These are phyloP conservation scores for Aspergillus unguis DNA, from an alignment of 2,329 filamentous ascomycete genomes.

Conservation along the genomic window DNA sequence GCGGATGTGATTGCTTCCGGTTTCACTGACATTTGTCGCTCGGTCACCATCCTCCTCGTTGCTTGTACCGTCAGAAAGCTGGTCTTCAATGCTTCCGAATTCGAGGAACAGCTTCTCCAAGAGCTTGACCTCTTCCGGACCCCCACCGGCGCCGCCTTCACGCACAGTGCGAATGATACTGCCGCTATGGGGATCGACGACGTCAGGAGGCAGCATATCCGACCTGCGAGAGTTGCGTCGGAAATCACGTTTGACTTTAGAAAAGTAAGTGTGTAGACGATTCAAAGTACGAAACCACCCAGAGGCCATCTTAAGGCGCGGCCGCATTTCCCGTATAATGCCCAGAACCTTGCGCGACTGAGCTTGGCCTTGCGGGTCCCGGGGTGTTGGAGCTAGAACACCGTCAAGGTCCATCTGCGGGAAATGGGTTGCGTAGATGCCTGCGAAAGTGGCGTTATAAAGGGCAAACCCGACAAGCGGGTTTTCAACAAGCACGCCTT, in stretches of 20 bases:
- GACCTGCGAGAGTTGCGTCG: conserved; percentile 33
- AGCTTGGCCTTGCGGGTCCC: conserved; percentile 28
- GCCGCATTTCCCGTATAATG: conserved; percentile 41
- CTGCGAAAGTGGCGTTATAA: conserved; percentile 52
- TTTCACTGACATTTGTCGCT: conserved; percentile 35
- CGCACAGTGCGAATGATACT: conserved; percentile 33
- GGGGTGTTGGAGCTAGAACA: conserved; percentile 39
- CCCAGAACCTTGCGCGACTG: conserved; percentile 38
- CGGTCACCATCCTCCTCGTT: conserved; percentile 38
- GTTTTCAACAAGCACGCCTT: conserved; percentile 52
- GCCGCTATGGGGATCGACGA: conserved; percentile 18
- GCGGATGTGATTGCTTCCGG: conserved; percentile 41
- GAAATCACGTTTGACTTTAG: conserved; percentile 38
- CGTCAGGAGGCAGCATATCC: conserved; percentile 28
- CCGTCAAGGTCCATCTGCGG: conserved; percentile 55
- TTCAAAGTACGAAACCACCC: conserved; percentile 46
- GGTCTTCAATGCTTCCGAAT: conserved; percentile 40
- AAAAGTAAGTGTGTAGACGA: conserved; percentile 41
- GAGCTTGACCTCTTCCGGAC: conserved; percentile 40
- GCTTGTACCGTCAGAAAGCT: conserved; percentile 28
- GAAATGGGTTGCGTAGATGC: conserved; percentile 54
- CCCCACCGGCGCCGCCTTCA: conserved; percentile 32
- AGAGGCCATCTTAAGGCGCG: conserved; percentile 38
- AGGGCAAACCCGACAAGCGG: conserved; percentile 55
- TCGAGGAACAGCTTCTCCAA: conserved; percentile 42